Evolutionary conservation across 2,329 filamentous ascomycete species (phyloP).

Genomic region (Aspergillus quadrilineatus): DNA sequence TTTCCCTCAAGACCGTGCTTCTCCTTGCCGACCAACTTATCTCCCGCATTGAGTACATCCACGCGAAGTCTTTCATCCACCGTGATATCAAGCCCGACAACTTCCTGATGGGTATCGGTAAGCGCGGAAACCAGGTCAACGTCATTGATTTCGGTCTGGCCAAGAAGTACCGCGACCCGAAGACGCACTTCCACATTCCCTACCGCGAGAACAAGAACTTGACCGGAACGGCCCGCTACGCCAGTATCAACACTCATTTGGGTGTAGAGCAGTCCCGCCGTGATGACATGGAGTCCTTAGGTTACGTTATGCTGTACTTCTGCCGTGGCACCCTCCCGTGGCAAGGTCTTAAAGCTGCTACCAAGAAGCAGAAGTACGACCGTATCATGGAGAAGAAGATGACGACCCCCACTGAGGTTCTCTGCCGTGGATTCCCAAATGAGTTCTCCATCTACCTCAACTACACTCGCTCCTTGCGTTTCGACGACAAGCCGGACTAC

Average conservation of each 20-base stretch:
- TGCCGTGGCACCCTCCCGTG: conserved; percentile 97
- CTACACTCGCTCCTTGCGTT: conserved; percentile 97
- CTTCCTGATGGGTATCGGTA: conserved; percentile 98
- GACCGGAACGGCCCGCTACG: conserved; percentile 97
- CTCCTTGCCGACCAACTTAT: conserved; percentile 97
- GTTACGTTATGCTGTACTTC: conserved; percentile 99
- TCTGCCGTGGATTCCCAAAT: conserved; percentile 98
- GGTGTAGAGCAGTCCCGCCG: conserved; percentile 98
- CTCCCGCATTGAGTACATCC: conserved; percentile 98
- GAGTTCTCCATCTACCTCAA: conserved; percentile 99
- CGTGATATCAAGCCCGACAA: conserved; percentile 99
- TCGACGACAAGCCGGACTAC: conserved; percentile 99
- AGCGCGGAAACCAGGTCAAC: conserved; percentile 98
- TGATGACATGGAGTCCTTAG: conserved; percentile 98
- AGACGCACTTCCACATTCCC: conserved; percentile 99
- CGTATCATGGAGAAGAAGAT: conserved; percentile 99
- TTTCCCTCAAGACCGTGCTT: conserved; percentile 96
- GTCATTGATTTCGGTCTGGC: conserved; percentile 98
- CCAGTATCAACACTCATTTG: conserved; percentile 97
- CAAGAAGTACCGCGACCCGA: conserved; percentile 99
- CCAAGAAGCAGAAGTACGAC: conserved; percentile 99
- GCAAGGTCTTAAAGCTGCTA: conserved; percentile 97
- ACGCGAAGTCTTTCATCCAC: conserved; percentile 99
- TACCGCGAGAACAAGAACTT: conserved; percentile 99
- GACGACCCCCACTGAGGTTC: conserved; percentile 97